These are phyloP conservation scores for Rhizopogon vesiculosus DNA, from an alignment of 768 basidiomycete species.

Conservation along the genomic window DNA sequence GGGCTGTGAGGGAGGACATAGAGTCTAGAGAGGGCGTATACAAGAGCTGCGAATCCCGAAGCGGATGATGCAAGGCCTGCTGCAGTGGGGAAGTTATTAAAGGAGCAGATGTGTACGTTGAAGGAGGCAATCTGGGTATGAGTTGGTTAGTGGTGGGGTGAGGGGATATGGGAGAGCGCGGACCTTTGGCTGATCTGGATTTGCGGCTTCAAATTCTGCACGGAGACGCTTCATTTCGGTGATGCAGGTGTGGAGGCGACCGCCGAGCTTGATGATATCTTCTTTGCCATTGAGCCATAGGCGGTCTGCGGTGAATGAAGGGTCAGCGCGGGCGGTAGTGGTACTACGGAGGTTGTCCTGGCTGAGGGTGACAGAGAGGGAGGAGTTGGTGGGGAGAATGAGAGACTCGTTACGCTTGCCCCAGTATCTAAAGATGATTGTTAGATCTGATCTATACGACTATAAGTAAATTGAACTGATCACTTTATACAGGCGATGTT, in stretches of 20 bases:
- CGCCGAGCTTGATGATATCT: slow-evolving; percentile 80
- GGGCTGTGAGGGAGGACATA: slow-evolving; percentile 77
- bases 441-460: slow-evolving; percentile 1
- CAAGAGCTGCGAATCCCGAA: slow-evolving; percentile 94
- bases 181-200: slow-evolving; percentile 65
- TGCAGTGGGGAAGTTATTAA: slow-evolving; percentile 99
- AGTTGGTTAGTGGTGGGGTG: slow-evolving; percentile 1
- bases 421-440: slow-evolving; percentile 74
- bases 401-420: slow-evolving; percentile 95
- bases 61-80: slow-evolving; percentile 98
- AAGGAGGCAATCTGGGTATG: slow-evolving; percentile 55
- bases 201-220: slow-evolving; percentile 66
- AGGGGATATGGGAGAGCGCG: slow-evolving; percentile 7
- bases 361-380: slow-evolving; percentile 94
- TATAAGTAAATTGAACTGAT: slow-evolving; percentile 12
- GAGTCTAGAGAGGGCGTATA: slow-evolving; percentile 81
- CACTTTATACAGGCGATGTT: slow-evolving; percentile 99
- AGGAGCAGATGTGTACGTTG: slow-evolving; percentile 85
- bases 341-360: slow-evolving; percentile 95
- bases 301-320: slow-evolving; percentile 66
- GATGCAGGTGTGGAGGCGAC: slow-evolving; percentile 83
- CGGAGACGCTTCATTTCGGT: slow-evolving; percentile 78
- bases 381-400: slow-evolving; percentile 96
- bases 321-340: slow-evolving; percentile 85
- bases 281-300: slow-evolving; percentile 95